Base-by-base conservation (phyloP, 1,284 basidiomycete genomes). In the Malassezia japonica region DNA sequence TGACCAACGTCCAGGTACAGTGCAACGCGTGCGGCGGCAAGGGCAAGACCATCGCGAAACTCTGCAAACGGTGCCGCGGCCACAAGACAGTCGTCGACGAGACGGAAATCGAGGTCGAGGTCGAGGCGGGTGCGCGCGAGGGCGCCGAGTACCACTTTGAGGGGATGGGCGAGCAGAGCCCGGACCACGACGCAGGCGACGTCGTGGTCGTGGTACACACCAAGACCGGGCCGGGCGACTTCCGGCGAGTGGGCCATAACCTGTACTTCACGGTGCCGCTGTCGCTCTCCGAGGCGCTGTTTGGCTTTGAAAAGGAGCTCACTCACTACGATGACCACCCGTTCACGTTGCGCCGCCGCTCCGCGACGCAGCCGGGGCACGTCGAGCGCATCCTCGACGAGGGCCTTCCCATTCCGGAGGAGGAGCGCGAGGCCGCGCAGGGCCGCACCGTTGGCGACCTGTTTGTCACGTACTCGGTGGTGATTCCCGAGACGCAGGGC, bases 141-240 rank as follows among this genome's bases (percentile, higher is more conserved):
- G 69, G 67, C 6, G 57, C 57, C 15, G 60, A 68, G 40, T 56
- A 67, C 21, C 48, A 62, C 23, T 61, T 66, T 21, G 65, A 70
- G 47, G 66, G 65, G 6, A 62, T 67, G 38, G 57, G 60, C 18
- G 68, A 72, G 34, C 69, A 71, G 39, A 57, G 55, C 23, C 67
- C 67, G 7, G 70, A 71, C 36, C 57, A 56, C 23, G 66, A 65
- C 32, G 50, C 70, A 0, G 70, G 70, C n/a, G 70, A 72, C 38
- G 60, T 72, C 27, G 50, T 68, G 16, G 61, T 72, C 50, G 55
- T 55, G 16, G 41, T 71, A 46, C 55, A 49, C 28, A 55, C 64
- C 16, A 55, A 50, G 12, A 45, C 58, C 16, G 35, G 48, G 8
- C 48, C 58, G 31, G 62, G 61, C 16, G 59, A 65, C 39, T 70